These are phyloP conservation scores for Podospora appendiculata DNA, from an alignment of 495 filamentous ascomycete species.

Conservation along the genomic window DNA sequence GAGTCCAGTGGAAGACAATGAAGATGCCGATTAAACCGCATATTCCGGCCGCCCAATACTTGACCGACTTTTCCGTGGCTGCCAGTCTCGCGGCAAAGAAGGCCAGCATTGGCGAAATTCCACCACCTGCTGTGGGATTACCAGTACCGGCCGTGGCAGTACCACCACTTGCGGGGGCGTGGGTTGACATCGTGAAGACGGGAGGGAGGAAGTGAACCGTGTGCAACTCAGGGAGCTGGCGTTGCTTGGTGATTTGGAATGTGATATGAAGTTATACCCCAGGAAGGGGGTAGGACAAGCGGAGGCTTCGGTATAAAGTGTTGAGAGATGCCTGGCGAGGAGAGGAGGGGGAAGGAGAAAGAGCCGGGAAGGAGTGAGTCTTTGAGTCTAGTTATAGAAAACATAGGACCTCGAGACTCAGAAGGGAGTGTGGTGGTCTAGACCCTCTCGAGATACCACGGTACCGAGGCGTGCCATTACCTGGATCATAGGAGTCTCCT, in stretches of 20 bases:
- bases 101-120: constrained; percentile 4
- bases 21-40: constrained; percentile 43
- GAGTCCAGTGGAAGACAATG: constrained; percentile 40
- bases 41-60: constrained; percentile 37
- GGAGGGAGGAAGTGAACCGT: too few relatives aligned
- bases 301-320: not conserved
- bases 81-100: constrained; percentile 21
- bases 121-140: too few relatives aligned
- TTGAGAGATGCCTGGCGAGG: too few relatives aligned
- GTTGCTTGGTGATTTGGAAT: too few relatives aligned
- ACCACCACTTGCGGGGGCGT: too few relatives aligned
- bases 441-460: constrained; percentile 8
- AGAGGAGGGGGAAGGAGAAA: not conserved
- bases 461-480: not conserved
- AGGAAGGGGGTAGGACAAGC: not conserved
- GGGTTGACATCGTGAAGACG: too few relatives aligned
- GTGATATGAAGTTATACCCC: not conserved
- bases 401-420: too few relatives aligned
- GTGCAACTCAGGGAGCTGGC: too few relatives aligned
- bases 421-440: constrained; percentile 10
- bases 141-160: too few relatives aligned
- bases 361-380: not conserved
- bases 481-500: constrained; percentile 11
- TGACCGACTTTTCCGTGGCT: constrained; percentile 25
- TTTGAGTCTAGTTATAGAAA: too few relatives aligned